Conservation (phyloP, 2,329 filamentous ascomycete genomes). For the Ceratocystis papillata region DNA sequence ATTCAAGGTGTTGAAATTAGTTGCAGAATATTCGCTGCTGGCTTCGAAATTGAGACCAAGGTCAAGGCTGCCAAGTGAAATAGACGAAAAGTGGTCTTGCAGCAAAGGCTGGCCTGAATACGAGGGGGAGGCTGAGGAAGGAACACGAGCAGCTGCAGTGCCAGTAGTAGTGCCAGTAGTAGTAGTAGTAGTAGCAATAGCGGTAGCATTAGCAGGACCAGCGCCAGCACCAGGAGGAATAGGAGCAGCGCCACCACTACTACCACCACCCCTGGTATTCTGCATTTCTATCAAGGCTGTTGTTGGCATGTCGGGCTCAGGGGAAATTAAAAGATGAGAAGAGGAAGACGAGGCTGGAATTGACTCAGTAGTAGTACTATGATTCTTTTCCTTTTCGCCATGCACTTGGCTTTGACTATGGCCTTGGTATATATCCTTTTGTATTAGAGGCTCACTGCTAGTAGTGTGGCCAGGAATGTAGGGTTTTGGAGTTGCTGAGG, state of each 20-base stretch:
- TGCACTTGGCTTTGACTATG: neutral
- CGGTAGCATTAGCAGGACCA: neutral
- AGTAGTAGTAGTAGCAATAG: neutral
- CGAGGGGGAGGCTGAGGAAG: constrained; percentile 15
- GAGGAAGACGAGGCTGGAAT: constrained; percentile 11
- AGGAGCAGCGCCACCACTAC: neutral
- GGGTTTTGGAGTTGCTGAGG: constrained; percentile 6
- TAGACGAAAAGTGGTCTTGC: constrained; percentile 19
- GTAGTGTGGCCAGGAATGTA: neutral
- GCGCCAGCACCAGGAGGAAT: neutral
- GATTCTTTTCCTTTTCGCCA: neutral
- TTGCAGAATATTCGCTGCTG: constrained; percentile 12
- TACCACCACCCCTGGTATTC: constrained; percentile 11
- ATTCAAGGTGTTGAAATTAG: constrained; percentile 2
- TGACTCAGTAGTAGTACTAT: neutral
- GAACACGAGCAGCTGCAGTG: constrained; percentile 7
- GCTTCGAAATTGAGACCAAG: constrained; percentile 16
- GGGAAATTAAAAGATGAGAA: constrained; percentile 5
- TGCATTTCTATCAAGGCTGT: neutral
- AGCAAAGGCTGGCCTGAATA: constrained; percentile 7
- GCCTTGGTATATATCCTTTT: neutral
- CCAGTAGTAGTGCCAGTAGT: neutral
- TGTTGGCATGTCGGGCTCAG: constrained; percentile 15
- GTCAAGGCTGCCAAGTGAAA: constrained; percentile 15
- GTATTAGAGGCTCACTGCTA: neutral